Conservation (phyloP, 306 rosid species). For the Clitoria ternatea region DNA sequence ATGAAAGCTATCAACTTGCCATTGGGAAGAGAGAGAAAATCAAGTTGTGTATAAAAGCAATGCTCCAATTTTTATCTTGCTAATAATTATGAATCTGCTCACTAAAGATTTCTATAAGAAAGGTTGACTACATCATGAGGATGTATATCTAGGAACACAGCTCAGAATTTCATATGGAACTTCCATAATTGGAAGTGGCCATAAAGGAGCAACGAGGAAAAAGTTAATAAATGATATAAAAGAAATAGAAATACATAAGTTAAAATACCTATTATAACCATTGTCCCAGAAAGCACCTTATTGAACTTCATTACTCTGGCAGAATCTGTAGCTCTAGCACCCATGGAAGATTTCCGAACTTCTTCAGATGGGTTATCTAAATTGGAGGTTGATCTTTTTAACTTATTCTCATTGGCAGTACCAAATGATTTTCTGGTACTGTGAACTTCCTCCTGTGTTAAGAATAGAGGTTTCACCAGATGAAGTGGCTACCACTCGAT, state of each 20-base stretch:
- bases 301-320: constrained; percentile 82
- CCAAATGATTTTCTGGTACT: constrained; percentile 37
- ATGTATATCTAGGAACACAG: not conserved
- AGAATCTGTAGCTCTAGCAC: constrained; percentile 91
- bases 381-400: constrained; percentile 37
- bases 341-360: constrained; percentile 47
- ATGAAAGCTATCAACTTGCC: not conserved
- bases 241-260: constrained; percentile 7
- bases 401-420: constrained; percentile 41
- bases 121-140: not conserved
- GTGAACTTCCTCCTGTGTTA: constrained; percentile 61
- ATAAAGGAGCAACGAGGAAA: constrained; percentile 2
- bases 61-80: not conserved
- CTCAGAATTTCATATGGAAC: not conserved
- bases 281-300: constrained; percentile 76
- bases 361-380: constrained; percentile 47
- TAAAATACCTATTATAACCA: constrained; percentile 63
- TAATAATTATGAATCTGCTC: not conserved
- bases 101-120: not conserved
- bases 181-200: not conserved
- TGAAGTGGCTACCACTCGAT: constrained; percentile 1
- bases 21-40: not conserved
- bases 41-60: not conserved
- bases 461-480: constrained; percentile 30
- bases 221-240: not conserved